Evolutionary conservation across 257 asterid genomes (phyloP), one percentile per base, ranked within the genome.

Genomic region (Solanum ossicruentum): DNA sequence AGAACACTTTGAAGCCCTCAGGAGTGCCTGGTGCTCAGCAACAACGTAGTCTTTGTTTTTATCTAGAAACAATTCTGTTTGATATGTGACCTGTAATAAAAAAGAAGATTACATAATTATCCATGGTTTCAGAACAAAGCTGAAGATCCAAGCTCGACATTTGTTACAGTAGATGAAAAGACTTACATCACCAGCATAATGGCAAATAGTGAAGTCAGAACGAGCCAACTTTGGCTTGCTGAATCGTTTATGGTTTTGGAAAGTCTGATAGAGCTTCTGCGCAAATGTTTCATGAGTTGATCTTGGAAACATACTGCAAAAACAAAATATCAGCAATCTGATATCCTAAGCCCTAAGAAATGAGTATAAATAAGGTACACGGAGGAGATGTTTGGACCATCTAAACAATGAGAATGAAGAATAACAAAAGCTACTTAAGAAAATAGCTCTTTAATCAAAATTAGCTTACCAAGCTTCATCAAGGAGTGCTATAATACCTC

Each of bases 141-240:
- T 60, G 67, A n/a, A 10, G 67, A 60, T n/a, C 67, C 39, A 69
- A 39, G 51, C 78, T 16, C 15, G 16, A 69, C 18, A 69, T 16
- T 67, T 32, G 10, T 18, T 36, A 17, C 23, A 47, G 78, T 17
- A 69, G 9, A 36, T 36, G 52, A 69, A 41, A 60, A 60, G 60
- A 90, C 98, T 89, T 91, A 96, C 99, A 84, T 95, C 99, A 83
- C 99, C 99, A 86, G 99, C 99, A 81, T 96, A 96, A 87, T 96
- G 99, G 85, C 89, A 90, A 85, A 96, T 88, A 83, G 99, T 95
- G 90, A 96, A 96, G 90, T 96, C 98, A 63, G 98, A 89, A 88
- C 97, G 98, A 41, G 98, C 88, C 87, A 96, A 87, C 89, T 95
- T 95, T 86, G 99, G 99, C 91, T 96, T 96, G 93, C 93, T 94